phyloP scores from a whole-genome alignment of 495 filamentous ascomycete species.

The Cryomyces antarcticus region DNA sequence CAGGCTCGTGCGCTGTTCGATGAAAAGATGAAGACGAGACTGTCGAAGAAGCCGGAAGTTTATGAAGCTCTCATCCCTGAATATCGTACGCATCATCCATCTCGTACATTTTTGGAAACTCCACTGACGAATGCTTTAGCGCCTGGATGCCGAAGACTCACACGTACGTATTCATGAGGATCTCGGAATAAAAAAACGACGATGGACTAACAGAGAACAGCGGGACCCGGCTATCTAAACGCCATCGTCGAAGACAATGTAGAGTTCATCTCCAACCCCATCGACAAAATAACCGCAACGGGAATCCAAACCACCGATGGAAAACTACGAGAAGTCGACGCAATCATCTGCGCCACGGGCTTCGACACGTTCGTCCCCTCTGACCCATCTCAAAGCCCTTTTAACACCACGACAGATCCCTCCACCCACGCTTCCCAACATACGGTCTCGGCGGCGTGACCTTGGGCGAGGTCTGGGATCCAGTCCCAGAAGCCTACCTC shows the following conservation, averaged over 20 bases:
- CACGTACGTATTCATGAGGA: no score
- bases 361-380: slow-evolving; percentile 7
- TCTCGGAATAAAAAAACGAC: no score
- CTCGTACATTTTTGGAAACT: no score
- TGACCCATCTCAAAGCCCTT: no score
- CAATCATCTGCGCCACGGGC: slow-evolving; percentile 7
- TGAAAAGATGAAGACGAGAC: neutral
- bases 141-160: no score
- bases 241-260: slow-evolving; percentile 2
- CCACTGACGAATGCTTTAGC: neutral
- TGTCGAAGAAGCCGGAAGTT: neutral
- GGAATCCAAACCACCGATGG: slow-evolving; percentile 3
- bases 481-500: slow-evolving; percentile 12
- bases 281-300: neutral
- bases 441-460: slow-evolving; percentile 1
- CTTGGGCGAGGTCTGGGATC: slow-evolving; percentile 1
- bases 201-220: no score
- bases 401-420: no score
- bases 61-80: neutral
- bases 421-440: slow-evolving; percentile 2
- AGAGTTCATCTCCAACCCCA: neutral
- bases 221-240: slow-evolving; percentile 3
- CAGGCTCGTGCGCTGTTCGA: neutral
- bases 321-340: slow-evolving; percentile 2
- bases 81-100: no score